A percentile compares a stretch with the other conserved stretches of the same genome.
Evolutionary conservation across 495 filamentous ascomycete species (phyloP).

Genomic region (Sphaerosporella brunnea): DNA sequence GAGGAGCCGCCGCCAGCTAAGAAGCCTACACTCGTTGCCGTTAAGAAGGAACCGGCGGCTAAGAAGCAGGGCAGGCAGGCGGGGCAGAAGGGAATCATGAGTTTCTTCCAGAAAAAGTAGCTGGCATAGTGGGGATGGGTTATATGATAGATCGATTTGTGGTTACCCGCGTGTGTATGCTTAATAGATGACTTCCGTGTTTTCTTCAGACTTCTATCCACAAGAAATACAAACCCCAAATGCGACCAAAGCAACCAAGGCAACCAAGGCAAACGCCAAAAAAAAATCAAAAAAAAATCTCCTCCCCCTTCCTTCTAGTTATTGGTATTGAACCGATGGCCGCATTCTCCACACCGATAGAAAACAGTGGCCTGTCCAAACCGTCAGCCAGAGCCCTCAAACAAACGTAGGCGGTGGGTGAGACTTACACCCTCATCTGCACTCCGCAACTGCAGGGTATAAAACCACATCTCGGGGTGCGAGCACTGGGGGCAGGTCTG

Average conservation of each 20-base stretch:
- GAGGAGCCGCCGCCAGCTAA: conserved; percentile 28
- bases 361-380: conserved; percentile 20
- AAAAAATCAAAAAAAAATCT: too few species aligned
- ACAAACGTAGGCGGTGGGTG: not conserved
- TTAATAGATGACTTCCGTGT: too few species aligned
- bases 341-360: conserved; percentile 26
- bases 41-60: too few species aligned
- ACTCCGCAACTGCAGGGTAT: conserved; percentile 68
- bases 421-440: conserved; percentile 62
- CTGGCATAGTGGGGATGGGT: not conserved
- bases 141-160: too few species aligned
- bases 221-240: too few species aligned
- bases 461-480: conserved; percentile 64
- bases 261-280: too few species aligned
- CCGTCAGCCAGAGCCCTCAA: not conserved
- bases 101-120: conserved; percentile 78
- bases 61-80: conserved; percentile 20
- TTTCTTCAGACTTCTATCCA: too few species aligned
- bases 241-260: too few species aligned
- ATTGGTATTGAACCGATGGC: conserved; percentile 26
- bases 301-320: conserved; percentile 13
- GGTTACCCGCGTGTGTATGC: too few species aligned
- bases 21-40: conserved; percentile 38
- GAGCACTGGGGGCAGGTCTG: conserved; percentile 65
- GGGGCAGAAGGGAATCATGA: conserved; percentile 80